phyloP scores from a whole-genome alignment of 169 alveolate genomes.

The Eimeria tenella region DNA sequence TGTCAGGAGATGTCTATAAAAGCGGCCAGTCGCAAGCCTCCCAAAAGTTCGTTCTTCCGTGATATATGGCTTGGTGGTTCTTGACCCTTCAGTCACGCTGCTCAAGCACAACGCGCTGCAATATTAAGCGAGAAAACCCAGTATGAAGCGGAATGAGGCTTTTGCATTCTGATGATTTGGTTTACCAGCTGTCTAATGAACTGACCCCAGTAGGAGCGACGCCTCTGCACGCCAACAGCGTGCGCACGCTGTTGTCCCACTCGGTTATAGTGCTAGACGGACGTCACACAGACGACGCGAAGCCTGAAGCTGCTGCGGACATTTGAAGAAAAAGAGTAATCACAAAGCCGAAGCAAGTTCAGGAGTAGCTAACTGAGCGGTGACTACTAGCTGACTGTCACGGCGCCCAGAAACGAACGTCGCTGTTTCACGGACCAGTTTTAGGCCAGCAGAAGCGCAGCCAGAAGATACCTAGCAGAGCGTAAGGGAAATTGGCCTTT shows the following conservation, averaged over 20 bases:
- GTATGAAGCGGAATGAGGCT: constrained; percentile 5
- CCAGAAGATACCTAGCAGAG: constrained; percentile 39
- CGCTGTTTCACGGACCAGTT: neutral
- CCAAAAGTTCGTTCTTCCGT: too few relatives aligned
- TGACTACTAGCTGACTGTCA: constrained; percentile 2
- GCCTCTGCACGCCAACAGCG: neutral
- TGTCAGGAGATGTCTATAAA: too few relatives aligned
- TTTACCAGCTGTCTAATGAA: neutral
- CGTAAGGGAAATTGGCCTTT: constrained; percentile 19
- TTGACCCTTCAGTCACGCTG: constrained; percentile 1
- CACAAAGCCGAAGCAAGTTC: neutral
- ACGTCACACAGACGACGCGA: neutral
- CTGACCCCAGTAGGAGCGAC: neutral
- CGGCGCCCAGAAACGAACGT: constrained; percentile 48
- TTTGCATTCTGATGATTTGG: neutral
- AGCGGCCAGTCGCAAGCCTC: too few relatives aligned
- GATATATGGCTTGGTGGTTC: too few relatives aligned
- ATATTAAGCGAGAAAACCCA: constrained; percentile 39
- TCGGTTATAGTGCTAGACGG: neutral
- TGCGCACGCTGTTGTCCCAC: neutral
- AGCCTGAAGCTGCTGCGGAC: constrained; percentile 12
- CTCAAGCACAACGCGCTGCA: constrained; percentile 56
- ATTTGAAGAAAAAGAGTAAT: neutral
- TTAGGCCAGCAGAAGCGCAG: neutral
- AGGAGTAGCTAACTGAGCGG: neutral